Base-by-base conservation (phyloP, 805 yeast species). In the Wickerhamiella musiphila region DNA sequence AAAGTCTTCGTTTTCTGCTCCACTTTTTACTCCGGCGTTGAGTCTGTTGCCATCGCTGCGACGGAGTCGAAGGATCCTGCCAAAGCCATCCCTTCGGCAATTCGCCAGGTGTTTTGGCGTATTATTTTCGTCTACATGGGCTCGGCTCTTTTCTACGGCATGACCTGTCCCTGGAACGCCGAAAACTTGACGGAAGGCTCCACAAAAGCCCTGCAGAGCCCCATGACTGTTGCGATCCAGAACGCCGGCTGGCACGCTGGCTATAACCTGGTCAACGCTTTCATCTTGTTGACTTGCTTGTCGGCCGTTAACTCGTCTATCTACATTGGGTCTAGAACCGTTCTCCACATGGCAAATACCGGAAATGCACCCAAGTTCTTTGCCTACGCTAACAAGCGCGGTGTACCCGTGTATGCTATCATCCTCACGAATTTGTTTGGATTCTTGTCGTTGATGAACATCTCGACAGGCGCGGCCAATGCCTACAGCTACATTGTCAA, bases 291-390 rank as follows among this genome's bases (percentile, higher is more conserved):
- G 10, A 72, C 77, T 2, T 68, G 78, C 44, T 51, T 77, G 26
- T 70, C 78, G 20, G 78, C 84, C 5, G 68, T 74, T 45, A 76
- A 76, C 53, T 64, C 77, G 26, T 67, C 77, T 22, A 68, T 75
- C 32, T 76, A 69, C 50, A 63, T 75, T 49, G 79, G 78, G 8
- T 68, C 79, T 3, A 60, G 84, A 49, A 65, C 81, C 1, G 57
- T 76, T 10, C 68, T 74, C 39, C 70, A 67, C 34, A 62, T 75
- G 61, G 72, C 82, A 4, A 57, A 63, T 37, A 71, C 66, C 34
- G 70, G 73, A 2, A 60, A 61, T 36, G 78, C 77, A 0, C 81
- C 79, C 26, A 54, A 56, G 46, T 45, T 70, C 34, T 58, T 76
- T 36, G 60, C 60, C 2, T 61, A 56, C 40, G 66, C 70, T 20